Conservation (phyloP, 768 basidiomycete genomes). For the Cystobasidium onofrii region DNA sequence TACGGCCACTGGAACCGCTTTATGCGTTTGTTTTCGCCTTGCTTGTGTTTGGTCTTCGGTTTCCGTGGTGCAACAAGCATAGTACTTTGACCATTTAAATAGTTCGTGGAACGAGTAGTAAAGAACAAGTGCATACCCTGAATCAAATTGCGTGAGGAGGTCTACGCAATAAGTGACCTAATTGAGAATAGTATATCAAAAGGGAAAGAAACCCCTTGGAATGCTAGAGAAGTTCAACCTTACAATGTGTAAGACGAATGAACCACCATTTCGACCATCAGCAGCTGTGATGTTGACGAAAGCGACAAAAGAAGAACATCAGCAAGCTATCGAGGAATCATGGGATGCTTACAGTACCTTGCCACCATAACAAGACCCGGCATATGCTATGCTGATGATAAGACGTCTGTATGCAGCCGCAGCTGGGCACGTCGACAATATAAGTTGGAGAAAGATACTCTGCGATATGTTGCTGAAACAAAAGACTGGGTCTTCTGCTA, state of each 20-base stretch:
- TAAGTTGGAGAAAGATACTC: neutral
- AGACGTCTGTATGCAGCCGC: neutral
- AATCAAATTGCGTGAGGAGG: too few relatives aligned
- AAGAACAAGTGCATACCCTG: too few relatives aligned
- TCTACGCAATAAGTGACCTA: too few relatives aligned
- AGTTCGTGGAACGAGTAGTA: too few relatives aligned
- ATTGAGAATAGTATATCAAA: neutral
- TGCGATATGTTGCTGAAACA: slow-evolving; percentile 19
- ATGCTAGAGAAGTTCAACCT: neutral
- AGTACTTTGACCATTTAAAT: too few relatives aligned
- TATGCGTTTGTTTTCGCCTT: too few relatives aligned
- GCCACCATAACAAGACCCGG: slow-evolving; percentile 24
- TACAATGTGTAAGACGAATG: neutral
- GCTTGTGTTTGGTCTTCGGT: too few relatives aligned
- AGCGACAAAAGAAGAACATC: neutral
- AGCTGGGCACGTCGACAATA: neutral
- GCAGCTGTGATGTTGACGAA: neutral
- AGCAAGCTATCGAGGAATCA: slow-evolving; percentile 15
- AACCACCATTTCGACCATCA: neutral
- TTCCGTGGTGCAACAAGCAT: too few relatives aligned
- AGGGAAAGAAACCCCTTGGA: too few relatives aligned
- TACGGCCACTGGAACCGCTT: too few relatives aligned
- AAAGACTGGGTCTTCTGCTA: neutral
- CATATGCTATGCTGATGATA: slow-evolving; percentile 10
- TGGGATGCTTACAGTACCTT: slow-evolving; percentile 20